Percentiles rank a stretch among this genome's conserved stretches.
These are phyloP conservation scores for Ceratocystis harringtonii DNA, from an alignment of 2,329 filamentous ascomycete species.

Conservation along the genomic window DNA sequence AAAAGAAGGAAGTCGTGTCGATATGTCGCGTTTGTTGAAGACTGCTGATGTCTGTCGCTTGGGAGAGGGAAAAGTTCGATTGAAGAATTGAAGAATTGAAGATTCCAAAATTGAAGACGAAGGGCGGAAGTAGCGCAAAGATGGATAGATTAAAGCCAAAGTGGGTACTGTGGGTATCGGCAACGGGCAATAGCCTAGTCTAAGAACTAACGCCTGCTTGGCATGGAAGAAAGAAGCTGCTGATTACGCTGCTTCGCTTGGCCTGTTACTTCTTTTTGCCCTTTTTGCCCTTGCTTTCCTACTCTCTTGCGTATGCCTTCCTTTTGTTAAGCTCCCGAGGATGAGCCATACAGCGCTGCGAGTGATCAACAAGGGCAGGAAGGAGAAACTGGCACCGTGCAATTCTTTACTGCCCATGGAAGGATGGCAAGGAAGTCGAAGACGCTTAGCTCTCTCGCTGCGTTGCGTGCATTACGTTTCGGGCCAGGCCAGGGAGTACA, in stretches of 20 bases:
- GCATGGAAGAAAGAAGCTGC: constrained; percentile 6
- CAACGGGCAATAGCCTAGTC: neutral
- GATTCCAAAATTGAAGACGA: neutral
- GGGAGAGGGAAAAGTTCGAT: neutral
- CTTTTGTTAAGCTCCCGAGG: neutral
- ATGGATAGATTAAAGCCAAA: neutral
- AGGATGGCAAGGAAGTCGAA: neutral
- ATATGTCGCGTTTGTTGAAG: no score
- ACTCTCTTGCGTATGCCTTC: constrained; percentile 1
- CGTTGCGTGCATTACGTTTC: constrained; percentile 8
- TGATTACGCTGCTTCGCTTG: constrained; percentile 9
- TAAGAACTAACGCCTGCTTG: constrained; percentile 2
- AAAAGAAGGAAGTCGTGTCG: neutral
- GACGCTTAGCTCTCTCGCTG: neutral
- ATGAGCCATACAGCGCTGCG: neutral
- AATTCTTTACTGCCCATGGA: neutral
- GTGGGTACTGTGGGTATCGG: neutral
- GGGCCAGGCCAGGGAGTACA: constrained; percentile 7
- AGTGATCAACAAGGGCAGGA: neutral
- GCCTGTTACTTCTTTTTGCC: neutral
- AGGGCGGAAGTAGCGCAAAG: neutral
- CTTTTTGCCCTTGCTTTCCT: neutral
- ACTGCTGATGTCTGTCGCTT: neutral
- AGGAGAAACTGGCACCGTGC: neutral
- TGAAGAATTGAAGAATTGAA: neutral